Evolutionary conservation across 2,329 filamentous ascomycete species (phyloP).

Genomic region (Spiromastix sp.): DNA sequence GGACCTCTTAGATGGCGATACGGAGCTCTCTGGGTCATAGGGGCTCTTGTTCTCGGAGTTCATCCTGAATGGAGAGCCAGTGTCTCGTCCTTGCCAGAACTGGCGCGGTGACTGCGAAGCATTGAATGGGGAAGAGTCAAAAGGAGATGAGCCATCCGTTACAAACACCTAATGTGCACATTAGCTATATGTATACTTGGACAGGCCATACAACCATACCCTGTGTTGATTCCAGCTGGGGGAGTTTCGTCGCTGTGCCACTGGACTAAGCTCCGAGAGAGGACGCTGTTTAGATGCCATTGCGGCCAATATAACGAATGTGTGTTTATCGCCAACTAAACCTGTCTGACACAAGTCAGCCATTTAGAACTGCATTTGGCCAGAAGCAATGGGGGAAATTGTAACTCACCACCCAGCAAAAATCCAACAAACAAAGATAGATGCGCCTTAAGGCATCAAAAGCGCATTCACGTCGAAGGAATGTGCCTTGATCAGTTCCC

Average conservation of each 20-base stretch:
- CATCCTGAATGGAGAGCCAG: constrained; percentile 54
- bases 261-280: constrained; percentile 79
- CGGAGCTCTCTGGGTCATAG: constrained; percentile 49
- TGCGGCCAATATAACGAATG: too few relatives aligned
- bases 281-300: constrained; percentile 54
- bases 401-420: too few relatives aligned
- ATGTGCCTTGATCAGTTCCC: too few relatives aligned
- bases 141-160: constrained; percentile 67
- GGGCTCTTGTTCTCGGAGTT: constrained; percentile 59
- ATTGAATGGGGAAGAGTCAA: constrained; percentile 69
- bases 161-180: constrained; percentile 30
- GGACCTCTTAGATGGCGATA: constrained; percentile 66
- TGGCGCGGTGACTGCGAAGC: constrained; percentile 61
- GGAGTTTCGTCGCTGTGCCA: constrained; percentile 80
- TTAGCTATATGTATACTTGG: constrained; percentile 4
- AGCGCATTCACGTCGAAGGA: too few relatives aligned
- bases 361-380: too few relatives aligned
- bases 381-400: too few relatives aligned
- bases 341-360: too few relatives aligned
- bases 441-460: too few relatives aligned
- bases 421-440: too few relatives aligned
- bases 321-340: too few relatives aligned
- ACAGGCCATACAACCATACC: constrained; percentile 47
- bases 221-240: constrained; percentile 72
- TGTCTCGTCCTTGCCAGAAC: constrained; percentile 77